phyloP scores from a whole-genome alignment of 2,329 filamentous ascomycete species.

The Lasiodiplodia sp. region DNA sequence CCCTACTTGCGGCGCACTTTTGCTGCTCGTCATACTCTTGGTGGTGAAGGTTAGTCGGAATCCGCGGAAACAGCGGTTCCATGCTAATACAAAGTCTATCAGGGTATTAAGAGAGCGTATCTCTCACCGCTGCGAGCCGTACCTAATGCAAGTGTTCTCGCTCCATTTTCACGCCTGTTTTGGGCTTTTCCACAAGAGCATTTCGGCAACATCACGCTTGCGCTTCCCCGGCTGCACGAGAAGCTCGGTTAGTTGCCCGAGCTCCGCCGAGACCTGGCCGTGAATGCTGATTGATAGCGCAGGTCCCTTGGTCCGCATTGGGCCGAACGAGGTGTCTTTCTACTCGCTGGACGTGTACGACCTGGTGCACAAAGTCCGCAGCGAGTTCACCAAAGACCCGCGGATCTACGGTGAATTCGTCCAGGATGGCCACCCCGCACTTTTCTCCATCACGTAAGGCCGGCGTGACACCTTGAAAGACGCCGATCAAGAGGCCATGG shows the following conservation, averaged over 20 bases:
- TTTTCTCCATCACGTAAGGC: constrained; percentile 18
- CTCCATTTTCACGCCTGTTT: neutral
- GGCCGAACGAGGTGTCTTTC: constrained; percentile 56
- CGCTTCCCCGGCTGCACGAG: constrained; percentile 15
- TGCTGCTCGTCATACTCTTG: neutral
- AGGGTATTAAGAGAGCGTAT: neutral
- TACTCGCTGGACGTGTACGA: constrained; percentile 43
- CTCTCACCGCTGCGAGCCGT: neutral
- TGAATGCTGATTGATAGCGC: neutral
- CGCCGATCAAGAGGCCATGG: neutral
- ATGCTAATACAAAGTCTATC: neutral
- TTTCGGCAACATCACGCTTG: constrained; percentile 8
- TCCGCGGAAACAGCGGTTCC: no score
- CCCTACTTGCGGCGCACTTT: neutral
- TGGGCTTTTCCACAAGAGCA: constrained; percentile 12
- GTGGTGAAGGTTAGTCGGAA: neutral
- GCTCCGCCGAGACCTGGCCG: no score
- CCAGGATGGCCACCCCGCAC: constrained; percentile 4
- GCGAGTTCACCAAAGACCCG: constrained; percentile 11
- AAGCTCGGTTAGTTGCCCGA: neutral
- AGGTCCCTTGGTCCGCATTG: constrained; percentile 57
- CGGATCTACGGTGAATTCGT: constrained; percentile 17
- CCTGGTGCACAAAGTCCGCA: constrained; percentile 13
- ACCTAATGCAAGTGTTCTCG: neutral
- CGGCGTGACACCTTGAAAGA: neutral